Base-by-base conservation (phyloP, 140 eudicot species). In the Cichorium intybus region DNA sequence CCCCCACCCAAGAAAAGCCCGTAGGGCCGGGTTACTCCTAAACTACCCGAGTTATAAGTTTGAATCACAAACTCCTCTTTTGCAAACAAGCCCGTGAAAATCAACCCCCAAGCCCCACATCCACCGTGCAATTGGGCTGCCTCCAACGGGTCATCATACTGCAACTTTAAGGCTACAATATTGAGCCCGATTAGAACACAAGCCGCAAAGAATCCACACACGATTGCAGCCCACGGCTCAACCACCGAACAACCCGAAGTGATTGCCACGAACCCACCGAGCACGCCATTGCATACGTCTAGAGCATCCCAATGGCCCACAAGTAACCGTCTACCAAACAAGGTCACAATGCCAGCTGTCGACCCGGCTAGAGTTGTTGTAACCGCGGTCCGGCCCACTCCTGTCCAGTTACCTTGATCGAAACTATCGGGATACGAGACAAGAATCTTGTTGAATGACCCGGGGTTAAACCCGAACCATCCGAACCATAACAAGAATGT, bases 111-210 rank as follows among this genome's bases (percentile, higher is more conserved):
- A 10, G 91, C 88, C 45, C 91, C 95, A 56, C 95, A 87, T 20
- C 95, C 95, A 3, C 95, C 95, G 33, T 87, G 95, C 62, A 87
- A 73, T 64, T 87, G 95, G 53, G 95, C 75, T 7, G 95, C 95
- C 74, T 87, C 95, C 15, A 87, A 58, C 1, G 95, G 95, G 75
- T 87, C 91, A 7, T 87, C 95, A n/a, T 61, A 81, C 1, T 62
- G 73, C 22, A 87, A 64, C 62, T 79, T 81, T 29, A 63, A 24
- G 10, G 91, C 85, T 23, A 84, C 4, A 20, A 75, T 54, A 46
- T 87, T 87, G 29, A 87, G 70, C 68, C 82, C 87, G 18, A 84
- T 87, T 3, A 84, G 74, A 23, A 84, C 88, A 67, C 88, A 84
- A 1, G 95, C 87, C 0, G 95, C 86, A 7, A 70, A 52, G 55